Conservation (phyloP, 371 early-diverging fungal genomes). For the Actinomucor elegans region DNA sequence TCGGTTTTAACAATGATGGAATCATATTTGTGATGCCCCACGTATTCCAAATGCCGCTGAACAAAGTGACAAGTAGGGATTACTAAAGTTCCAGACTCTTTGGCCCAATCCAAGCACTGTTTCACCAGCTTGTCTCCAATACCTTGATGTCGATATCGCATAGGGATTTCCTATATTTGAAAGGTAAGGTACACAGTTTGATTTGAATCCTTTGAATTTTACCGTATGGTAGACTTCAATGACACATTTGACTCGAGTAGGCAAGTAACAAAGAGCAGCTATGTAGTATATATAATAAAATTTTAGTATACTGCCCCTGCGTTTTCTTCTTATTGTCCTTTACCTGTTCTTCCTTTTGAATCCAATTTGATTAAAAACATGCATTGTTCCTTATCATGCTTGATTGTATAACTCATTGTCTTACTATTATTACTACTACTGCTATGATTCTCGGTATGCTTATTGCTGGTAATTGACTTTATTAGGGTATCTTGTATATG, state of each 20-base stretch:
- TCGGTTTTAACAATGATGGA: constrained; percentile 5
- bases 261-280: constrained; percentile 27
- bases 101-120: constrained; percentile 14
- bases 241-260: constrained; percentile 8
- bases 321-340: neutral
- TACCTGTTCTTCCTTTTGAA: constrained; percentile 9
- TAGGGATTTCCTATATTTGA: constrained; percentile 17
- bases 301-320: neutral
- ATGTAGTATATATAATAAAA: neutral
- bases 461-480: too few relatives aligned
- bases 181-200: neutral
- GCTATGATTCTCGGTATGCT: neutral
- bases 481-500: too few relatives aligned
- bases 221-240: constrained; percentile 24
- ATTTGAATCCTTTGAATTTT: neutral
- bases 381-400: constrained; percentile 13
- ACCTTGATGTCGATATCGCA: constrained; percentile 13
- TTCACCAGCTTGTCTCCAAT: constrained; percentile 12
- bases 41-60: constrained; percentile 13
- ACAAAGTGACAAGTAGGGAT: constrained; percentile 25
- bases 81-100: constrained; percentile 21
- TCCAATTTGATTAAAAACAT: constrained; percentile 17
- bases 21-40: constrained; percentile 7
- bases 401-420: neutral
- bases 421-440: neutral